phyloP scores from a whole-genome alignment of 306 rosid species.

The Rubus idaeus region DNA sequence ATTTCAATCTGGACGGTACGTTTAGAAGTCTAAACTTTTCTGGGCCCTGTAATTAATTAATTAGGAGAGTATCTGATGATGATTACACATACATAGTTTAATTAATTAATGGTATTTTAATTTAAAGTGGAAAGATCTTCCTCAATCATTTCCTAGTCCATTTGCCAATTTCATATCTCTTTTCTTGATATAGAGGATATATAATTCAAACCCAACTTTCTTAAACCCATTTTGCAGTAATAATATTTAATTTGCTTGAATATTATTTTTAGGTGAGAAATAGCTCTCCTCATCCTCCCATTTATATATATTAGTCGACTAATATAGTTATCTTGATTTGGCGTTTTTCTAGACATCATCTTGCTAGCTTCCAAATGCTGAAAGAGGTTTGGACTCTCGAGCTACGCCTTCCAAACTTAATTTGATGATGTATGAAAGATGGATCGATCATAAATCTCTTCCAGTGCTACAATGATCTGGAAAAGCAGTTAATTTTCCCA shows the following conservation, averaged over 20 bases:
- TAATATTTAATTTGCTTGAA: not conserved
- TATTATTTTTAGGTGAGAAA: too few relatives aligned
- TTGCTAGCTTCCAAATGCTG: too few relatives aligned
- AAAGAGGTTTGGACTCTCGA: too few relatives aligned
- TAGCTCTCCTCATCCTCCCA: not conserved
- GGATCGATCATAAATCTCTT: too few relatives aligned
- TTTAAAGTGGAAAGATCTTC: not conserved
- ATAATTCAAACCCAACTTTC: not conserved
- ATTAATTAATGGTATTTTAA: not conserved
- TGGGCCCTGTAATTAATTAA: not conserved
- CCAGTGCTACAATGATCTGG: too few relatives aligned
- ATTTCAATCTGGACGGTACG: slow-evolving; percentile 26
- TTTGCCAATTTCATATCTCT: not conserved
- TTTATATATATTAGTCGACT: too few relatives aligned
- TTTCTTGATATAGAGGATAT: not conserved
- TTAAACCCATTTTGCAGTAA: not conserved
- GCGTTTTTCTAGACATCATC: too few relatives aligned
- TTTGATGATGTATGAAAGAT: too few relatives aligned
- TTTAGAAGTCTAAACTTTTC: not conserved
- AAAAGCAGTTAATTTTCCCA: not conserved
- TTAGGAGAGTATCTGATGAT: not conserved
- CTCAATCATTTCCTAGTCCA: slow-evolving; percentile 5
- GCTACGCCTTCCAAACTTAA: too few relatives aligned
- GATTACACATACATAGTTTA: not conserved
- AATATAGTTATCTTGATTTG: too few relatives aligned